Percentiles rank a stretch among this genome's conserved stretches.
Conservation (phyloP, 495 filamentous ascomycete species). For the Tuber brumale region DNA sequence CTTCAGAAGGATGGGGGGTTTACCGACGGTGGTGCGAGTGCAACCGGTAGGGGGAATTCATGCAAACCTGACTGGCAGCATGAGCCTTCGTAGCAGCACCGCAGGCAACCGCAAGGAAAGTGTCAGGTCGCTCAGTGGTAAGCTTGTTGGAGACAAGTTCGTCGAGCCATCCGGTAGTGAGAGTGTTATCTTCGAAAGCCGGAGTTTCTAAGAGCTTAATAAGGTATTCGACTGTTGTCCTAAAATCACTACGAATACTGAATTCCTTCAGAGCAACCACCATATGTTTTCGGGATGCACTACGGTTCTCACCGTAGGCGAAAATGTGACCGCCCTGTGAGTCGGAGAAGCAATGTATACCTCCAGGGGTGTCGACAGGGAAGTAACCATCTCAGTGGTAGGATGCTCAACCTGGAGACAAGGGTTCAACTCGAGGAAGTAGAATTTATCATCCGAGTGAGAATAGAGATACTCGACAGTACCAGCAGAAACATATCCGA, state of each 20-base stretch:
- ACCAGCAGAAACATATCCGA: conserved; percentile 96
- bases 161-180: conserved; percentile 97
- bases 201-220: conserved; percentile 98
- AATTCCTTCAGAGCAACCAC: conserved; percentile 96
- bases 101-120: conserved; percentile 81
- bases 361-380: conserved; percentile 90
- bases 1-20: no score
- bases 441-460: conserved; percentile 96
- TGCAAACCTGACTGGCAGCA: conserved; percentile 77
- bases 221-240: conserved; percentile 95
- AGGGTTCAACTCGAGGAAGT: conserved; percentile 96
- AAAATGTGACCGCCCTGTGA: conserved; percentile 99
- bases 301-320: conserved; percentile 93
- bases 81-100: conserved; percentile 94
- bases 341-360: conserved; percentile 98
- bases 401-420: conserved; percentile 99
- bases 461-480: conserved; percentile 99
- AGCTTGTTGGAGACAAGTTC: conserved; percentile 96
- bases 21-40: no score
- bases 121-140: conserved; percentile 93
- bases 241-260: conserved; percentile 98
- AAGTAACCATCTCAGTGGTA: conserved; percentile 99
- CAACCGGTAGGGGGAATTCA: conserved; percentile 39
- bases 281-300: conserved; percentile 97
- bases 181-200: conserved; percentile 97